Evolutionary conservation across 192 early-diverging fungal genomes (phyloP), one percentile per base, ranked within the genome.

Genomic region (Backusella morwellensis): DNA sequence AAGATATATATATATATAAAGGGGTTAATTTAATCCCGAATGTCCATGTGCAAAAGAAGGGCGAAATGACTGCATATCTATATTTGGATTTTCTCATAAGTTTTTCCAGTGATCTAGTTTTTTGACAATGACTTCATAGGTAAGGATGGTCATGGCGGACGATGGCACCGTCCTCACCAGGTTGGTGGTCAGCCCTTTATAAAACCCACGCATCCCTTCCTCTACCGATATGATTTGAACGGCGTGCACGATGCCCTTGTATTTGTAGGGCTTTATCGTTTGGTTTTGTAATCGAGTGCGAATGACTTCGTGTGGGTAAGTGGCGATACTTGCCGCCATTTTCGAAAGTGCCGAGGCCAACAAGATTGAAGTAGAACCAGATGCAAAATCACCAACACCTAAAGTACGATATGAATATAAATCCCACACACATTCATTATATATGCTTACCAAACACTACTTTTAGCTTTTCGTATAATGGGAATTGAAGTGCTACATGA

Each of bases 231-330:
- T 95, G 32, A 93, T 79, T 66, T 83, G 80, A 54, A 90, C 86
- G 9, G 95, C 91, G 66, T 98, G 95, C 4, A 92, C 35, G 35
- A 98, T 90, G 21, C 96, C 96, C 1, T 83, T 81, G 83, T 98
- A 98, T 76, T 93, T 93, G 84, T 81, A 88, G 70, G 92, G 91
- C 52, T 86, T 80, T n/a, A 74, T 82, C 4, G 87, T 80, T 83
- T 97, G 96, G 66, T 95, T 97, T 80, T 98, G 97, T 76, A 98
- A 87, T 59, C 97, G 88, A 4, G 97, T 99, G 68, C 97, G 89
- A 66, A 99, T 92, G 59, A 95, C 94, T 86, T 99, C 97, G 78
- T 99, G 97, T 23, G 97, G 97, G 79, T 99, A 99, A 34, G 97
- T 98, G 7, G 91, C 92, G 35, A 91, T 85, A 72, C 92, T 93